Conservation (phyloP, 352 stramenopile species). For the Phytophthora quininea region DNA sequence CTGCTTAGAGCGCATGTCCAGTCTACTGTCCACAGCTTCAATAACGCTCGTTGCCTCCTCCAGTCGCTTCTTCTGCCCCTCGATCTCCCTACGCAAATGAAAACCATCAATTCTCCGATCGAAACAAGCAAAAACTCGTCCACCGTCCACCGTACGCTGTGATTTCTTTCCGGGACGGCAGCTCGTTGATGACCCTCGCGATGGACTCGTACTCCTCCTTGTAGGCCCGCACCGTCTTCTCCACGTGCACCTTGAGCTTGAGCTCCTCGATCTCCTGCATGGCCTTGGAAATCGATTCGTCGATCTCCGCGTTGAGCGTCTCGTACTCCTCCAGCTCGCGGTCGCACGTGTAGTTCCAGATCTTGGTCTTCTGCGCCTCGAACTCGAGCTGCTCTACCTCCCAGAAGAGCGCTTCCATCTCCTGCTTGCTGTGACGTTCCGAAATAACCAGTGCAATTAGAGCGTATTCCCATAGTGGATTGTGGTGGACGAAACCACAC, state of each 20-base stretch:
- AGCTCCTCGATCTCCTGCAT: slow-evolving; percentile 79
- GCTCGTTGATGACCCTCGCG: slow-evolving; percentile 80
- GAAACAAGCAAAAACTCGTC: neutral
- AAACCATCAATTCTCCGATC: neutral
- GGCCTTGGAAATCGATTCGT: slow-evolving; percentile 68
- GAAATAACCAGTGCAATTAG: neutral
- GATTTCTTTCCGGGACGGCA: slow-evolving; percentile 70
- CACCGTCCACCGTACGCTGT: slow-evolving; percentile 35
- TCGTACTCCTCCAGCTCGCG: slow-evolving; percentile 85
- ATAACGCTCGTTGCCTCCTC: slow-evolving; percentile 62
- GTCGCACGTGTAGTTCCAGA: slow-evolving; percentile 83
- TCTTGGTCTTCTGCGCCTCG: slow-evolving; percentile 82
- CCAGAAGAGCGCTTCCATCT: slow-evolving; percentile 82
- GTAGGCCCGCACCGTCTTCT: slow-evolving; percentile 80
- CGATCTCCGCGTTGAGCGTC: slow-evolving; percentile 80
- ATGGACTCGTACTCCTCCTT: slow-evolving; percentile 92
- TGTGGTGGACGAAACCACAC: neutral
- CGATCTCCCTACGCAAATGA: slow-evolving; percentile 45
- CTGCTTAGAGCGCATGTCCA: slow-evolving; percentile 79
- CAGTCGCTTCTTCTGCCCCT: slow-evolving; percentile 62
- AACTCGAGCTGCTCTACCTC: slow-evolving; percentile 87
- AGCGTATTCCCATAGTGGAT: neutral
- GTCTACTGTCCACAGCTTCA: slow-evolving; percentile 58
- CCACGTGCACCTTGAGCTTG: slow-evolving; percentile 73
- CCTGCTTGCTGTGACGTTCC: slow-evolving; percentile 48